Base-by-base conservation (phyloP, 1,284 basidiomycete genomes). In the Psilocybe mexicana region DNA sequence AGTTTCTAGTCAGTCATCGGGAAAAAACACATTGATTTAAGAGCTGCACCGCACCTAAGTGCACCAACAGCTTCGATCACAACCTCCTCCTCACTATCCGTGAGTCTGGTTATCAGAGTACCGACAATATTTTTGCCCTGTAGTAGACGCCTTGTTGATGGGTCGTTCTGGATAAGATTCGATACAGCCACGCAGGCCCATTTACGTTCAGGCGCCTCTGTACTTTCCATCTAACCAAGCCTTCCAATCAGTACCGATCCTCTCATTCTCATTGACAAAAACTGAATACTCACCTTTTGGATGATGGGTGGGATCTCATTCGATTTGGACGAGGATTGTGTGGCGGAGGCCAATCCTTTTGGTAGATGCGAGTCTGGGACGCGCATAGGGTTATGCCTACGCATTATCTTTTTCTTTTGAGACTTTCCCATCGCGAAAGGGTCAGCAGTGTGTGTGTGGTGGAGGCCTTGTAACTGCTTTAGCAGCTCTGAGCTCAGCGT, bases 171-270 rank as follows among this genome's bases (percentile, higher is more conserved):
- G 59, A 96, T 94, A 57, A 96, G 77, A 70, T 93, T 95, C 12
- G 90, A 93, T 24, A 95, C 89, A 0, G 94, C 93, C 30, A 94
- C 92, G 69, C 94, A 96, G 4, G 94, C 93, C 94, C 93, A 96
- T 69, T 92, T 92, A 52, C 94, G 83, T 67, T 96, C 94, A 2
- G 82, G 74, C 8, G 83, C 79, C 63, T 95, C 92, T 5, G 85
- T 67, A 58, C 89, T 86, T 65, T 85, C 83, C 78, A 93, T 84
- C 90, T 93, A 68, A 43, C 26, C 36, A 58, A 56, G 44, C 52
- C 35, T 43, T n/a, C 46, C 56, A 28, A 24, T 36, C 43, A 56
- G 51, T 40, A 48, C 46, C 18, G 26, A 45, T 33, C 26, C 54
- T 46, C 42, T 52, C 26, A 10, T 38, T 47, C 28, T 25, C 38